A percentile compares a stretch with the other conserved stretches of the same genome.
Conservation (phyloP, 2,329 filamentous ascomycete genomes). For the Claviceps maximensis region DNA sequence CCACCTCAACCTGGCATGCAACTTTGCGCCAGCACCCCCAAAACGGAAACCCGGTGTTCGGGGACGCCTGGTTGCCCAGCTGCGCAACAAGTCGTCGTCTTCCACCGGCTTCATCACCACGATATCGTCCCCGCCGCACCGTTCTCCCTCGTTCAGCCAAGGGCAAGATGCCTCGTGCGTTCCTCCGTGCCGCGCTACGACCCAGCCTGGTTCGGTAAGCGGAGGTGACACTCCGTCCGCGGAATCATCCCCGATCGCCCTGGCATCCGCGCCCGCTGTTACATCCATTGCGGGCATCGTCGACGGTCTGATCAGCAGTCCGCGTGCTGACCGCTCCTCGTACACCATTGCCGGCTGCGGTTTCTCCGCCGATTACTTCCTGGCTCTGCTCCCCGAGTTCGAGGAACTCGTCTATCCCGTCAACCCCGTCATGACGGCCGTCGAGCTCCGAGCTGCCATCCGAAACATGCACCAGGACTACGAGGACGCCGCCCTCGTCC, state of each 20-base stretch:
- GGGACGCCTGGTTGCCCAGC: slow-evolving; percentile 22
- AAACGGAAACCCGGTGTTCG: slow-evolving; percentile 23
- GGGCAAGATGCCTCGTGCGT: too few species aligned
- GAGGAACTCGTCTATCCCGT: slow-evolving; percentile 24
- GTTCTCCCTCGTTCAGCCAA: not conserved
- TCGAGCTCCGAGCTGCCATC: slow-evolving; percentile 20
- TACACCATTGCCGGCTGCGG: slow-evolving; percentile 5
- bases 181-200: not conserved
- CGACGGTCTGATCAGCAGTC: slow-evolving; percentile 6
- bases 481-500: slow-evolving; percentile 23
- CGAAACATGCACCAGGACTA: slow-evolving; percentile 18
- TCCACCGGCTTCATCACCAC: slow-evolving; percentile 1
- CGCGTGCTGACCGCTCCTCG: not conserved
- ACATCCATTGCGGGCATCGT: slow-evolving; percentile 16
- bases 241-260: slow-evolving; percentile 3
- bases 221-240: slow-evolving; percentile 7
- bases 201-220: slow-evolving; percentile 1
- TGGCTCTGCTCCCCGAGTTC: slow-evolving; percentile 19
- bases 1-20: slow-evolving; percentile 21
- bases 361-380: slow-evolving; percentile 20
- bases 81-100: slow-evolving; percentile 14
- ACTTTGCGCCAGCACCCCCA: slow-evolving; percentile 18
- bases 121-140: slow-evolving; percentile 1
- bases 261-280: slow-evolving; percentile 6
- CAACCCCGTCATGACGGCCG: slow-evolving; percentile 20